Percentiles rank a stretch among this genome's conserved stretches.
These are phyloP conservation scores for Pharnaceum exiguum DNA, from an alignment of 148 eudicot species.

Conservation along the genomic window DNA sequence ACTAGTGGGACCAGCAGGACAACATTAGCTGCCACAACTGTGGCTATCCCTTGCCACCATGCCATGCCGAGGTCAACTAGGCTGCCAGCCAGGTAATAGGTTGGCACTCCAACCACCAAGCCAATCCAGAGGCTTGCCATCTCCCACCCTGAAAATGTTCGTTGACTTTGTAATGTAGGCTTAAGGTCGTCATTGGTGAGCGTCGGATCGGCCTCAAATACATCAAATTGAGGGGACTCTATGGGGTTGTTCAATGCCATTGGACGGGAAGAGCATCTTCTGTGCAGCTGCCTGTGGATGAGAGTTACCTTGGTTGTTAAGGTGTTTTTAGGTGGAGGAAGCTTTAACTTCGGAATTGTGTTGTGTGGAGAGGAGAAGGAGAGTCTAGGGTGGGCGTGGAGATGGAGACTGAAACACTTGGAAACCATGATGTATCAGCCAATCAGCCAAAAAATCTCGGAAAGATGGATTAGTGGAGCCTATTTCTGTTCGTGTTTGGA, in stretches of 20 bases:
- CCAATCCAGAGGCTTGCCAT: slow-evolving; percentile 92
- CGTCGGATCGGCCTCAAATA: slow-evolving; percentile 43
- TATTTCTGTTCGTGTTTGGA: slow-evolving; percentile 15
- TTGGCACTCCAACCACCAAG: slow-evolving; percentile 85
- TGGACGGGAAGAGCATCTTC: slow-evolving; percentile 14
- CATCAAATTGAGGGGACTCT: slow-evolving; percentile 13
- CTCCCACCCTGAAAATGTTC: slow-evolving; percentile 77
- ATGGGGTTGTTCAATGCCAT: slow-evolving; percentile 37
- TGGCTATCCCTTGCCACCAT: slow-evolving; percentile 98
- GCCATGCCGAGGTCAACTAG: slow-evolving; percentile 94
- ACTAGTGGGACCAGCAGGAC: slow-evolving; percentile 57
- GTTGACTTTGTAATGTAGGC: slow-evolving; percentile 50
- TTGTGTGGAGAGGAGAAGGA: slow-evolving; percentile 13
- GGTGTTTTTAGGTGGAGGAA: slow-evolving; percentile 9
- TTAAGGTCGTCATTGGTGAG: slow-evolving; percentile 74
- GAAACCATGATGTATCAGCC: slow-evolving; percentile 42
- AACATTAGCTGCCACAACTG: slow-evolving; percentile 73
- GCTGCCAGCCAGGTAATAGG: slow-evolving; percentile 93
- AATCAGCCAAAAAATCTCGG: not conserved
- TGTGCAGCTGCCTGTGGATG: slow-evolving; percentile 4
- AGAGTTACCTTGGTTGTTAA: slow-evolving; percentile 9
- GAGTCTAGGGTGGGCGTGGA: slow-evolving; percentile 21
- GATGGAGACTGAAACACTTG: slow-evolving; percentile 45
- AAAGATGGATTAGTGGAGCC: slow-evolving; percentile 11
- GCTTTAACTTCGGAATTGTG: slow-evolving; percentile 14